phyloP scores from a whole-genome alignment of 306 rosid genomes.

The Castanospermum australe region DNA sequence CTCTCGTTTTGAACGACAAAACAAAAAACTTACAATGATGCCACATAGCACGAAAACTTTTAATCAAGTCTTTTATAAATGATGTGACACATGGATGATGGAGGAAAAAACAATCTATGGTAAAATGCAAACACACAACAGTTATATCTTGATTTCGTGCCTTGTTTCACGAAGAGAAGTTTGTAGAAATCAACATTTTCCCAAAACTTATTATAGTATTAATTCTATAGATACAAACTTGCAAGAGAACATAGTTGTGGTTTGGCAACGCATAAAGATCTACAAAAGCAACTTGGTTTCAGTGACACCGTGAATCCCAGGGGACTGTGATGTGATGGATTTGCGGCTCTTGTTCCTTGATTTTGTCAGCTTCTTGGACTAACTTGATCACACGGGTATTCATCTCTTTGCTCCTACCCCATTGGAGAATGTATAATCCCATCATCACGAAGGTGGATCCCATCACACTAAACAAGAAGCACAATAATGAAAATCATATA shows the following conservation, averaged over 20 bases:
- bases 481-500: neutral
- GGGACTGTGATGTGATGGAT: constrained; percentile 33
- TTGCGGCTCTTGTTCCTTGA: constrained; percentile 41
- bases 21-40: no score
- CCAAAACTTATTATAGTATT: neutral
- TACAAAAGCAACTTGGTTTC: neutral
- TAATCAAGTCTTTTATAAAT: no score
- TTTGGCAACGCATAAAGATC: neutral
- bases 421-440: constrained; percentile 63
- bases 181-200: no score
- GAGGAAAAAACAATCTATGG: no score
- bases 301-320: constrained; percentile 34
- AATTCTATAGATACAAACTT: neutral
- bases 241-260: neutral
- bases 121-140: no score
- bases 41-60: no score
- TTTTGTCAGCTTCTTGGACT: constrained; percentile 37
- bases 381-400: constrained; percentile 27
- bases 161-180: no score
- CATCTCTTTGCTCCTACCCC: constrained; percentile 74
- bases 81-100: no score
- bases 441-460: constrained; percentile 59
- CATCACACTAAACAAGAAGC: constrained; percentile 34
- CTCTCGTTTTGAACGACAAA: no score
- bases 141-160: no score